Base-by-base conservation (phyloP, 148 eudicot species). In the Dysphania ambrosioides region DNA sequence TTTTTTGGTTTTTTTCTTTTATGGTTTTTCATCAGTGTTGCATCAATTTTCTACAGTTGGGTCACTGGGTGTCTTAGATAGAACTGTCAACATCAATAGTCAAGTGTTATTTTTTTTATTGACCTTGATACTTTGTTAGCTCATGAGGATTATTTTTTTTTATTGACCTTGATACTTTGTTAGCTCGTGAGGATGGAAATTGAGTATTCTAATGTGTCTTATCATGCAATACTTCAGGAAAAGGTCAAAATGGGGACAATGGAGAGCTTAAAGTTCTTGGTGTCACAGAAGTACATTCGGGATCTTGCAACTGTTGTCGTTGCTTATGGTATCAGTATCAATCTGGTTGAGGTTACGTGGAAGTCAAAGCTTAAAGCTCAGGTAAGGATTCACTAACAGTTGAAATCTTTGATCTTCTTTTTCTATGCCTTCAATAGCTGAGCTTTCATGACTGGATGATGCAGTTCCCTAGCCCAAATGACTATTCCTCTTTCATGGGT, bases 341-440 rank as follows among this genome's bases (percentile, higher is more conserved):
- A 96, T 79, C 97, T 96, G 47, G 99, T 96, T 13, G 99, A 96
- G 87, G 99, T 96, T 74, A 96, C 99, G 38, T 96, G 99, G 99
- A 96, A 96, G 81, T 92, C 99, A 16, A 96, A 96, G 90, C 99
- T 96, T 77, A 96, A 96, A 83, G 97, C 99, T 76, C 99, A 96
- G 97, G 99, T 96, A 72, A 75, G 35, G 42, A 1, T 8, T 35
- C 31, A 8, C 13, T 35, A 15, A 40, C 63, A 36, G 58, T 75
- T 51, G 29, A 31, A 30, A 60, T 77, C 61, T 47, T 32, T 44
- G 6, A 32, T 47, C 23, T 24, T 5, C 21, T 40, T 26, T 42
- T 59, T 7, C 41, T 16, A 11, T 29, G 66, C 23, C 66, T 13
- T 57, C 18, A 12, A n/a, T 75, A 1, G 16, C 66, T 66, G 29